Evolutionary conservation across 192 early-diverging fungal genomes (phyloP).

Genomic region (Lobosporangium transversale): DNA sequence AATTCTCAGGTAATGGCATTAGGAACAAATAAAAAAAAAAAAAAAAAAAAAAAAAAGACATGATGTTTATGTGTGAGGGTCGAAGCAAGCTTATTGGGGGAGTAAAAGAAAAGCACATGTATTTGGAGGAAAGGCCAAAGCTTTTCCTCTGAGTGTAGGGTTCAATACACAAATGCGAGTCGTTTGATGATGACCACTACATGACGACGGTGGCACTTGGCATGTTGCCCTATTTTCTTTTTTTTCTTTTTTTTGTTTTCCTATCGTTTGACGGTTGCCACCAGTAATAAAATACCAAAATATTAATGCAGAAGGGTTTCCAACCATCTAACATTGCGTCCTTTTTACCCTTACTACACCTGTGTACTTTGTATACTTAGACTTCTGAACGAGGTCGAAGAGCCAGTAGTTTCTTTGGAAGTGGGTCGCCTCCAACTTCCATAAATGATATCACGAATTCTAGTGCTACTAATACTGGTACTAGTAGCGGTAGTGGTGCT

Average conservation of each 20-base stretch:
- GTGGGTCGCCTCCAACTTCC: neutral
- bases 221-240: neutral
- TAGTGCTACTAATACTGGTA: neutral
- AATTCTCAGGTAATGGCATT: constrained; percentile 25
- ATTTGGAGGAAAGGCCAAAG: too few relatives aligned
- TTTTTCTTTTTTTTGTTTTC: neutral
- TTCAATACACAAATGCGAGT: too few relatives aligned
- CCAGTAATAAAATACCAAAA: too few relatives aligned
- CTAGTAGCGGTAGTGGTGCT: neutral
- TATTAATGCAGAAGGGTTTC: too few relatives aligned
- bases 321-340: too few relatives aligned
- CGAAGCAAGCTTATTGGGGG: neutral
- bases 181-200: neutral
- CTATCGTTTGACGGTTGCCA: too few relatives aligned
- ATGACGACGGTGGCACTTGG: neutral
- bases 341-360: too few relatives aligned
- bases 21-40: too few relatives aligned
- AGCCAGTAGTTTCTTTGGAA: constrained; percentile 33
- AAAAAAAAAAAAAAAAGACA: neutral
- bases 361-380: neutral
- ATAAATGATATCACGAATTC: neutral
- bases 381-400: constrained; percentile 33
- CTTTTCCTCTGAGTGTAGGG: too few relatives aligned
- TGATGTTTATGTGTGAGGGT: neutral
- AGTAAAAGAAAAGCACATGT: neutral